phyloP scores from a whole-genome alignment of 768 basidiomycete genomes.

The Mycena amicta region DNA sequence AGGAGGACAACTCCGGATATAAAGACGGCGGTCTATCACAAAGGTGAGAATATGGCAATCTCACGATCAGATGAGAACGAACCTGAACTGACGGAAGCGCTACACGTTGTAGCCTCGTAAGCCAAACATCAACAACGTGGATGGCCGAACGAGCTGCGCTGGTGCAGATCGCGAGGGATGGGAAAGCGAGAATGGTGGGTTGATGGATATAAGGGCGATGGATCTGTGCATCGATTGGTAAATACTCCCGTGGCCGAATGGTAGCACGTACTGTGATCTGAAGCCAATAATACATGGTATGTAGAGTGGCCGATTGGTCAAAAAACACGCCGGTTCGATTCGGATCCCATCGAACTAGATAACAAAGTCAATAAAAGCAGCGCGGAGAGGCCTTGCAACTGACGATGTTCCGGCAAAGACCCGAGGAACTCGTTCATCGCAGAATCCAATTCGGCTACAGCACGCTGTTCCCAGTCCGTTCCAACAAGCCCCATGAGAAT shows the following conservation, averaged over 20 bases:
- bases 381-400: conserved; percentile 15
- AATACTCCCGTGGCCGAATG: conserved; percentile 35
- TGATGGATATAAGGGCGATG: conserved; percentile 51
- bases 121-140: conserved; percentile 42
- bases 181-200: conserved; percentile 34
- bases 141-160: conserved; percentile 52
- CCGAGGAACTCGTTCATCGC: conserved; percentile 65
- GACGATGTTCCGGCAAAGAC: conserved; percentile 58
- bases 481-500: conserved; percentile 43
- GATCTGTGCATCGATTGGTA: conserved; percentile 41
- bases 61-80: background rate
- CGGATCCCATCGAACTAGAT: conserved; percentile 28
- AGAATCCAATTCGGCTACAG: conserved; percentile 65
- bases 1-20: conserved; percentile 47
- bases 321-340: conserved; percentile 35
- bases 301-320: conserved; percentile 41
- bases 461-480: conserved; percentile 56
- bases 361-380: background rate
- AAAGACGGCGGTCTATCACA: conserved; percentile 33
- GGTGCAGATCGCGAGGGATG: conserved; percentile 54
- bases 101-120: conserved; percentile 10
- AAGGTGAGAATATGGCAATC: background rate
- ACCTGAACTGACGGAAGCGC: conserved; percentile 18
- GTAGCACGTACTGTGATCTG: conserved; percentile 43
- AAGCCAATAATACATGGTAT: conserved; percentile 42